Percentiles rank a stretch among this genome's conserved stretches.
phyloP scores from a whole-genome alignment of 306 rosid species.

The Quercus cerris region DNA sequence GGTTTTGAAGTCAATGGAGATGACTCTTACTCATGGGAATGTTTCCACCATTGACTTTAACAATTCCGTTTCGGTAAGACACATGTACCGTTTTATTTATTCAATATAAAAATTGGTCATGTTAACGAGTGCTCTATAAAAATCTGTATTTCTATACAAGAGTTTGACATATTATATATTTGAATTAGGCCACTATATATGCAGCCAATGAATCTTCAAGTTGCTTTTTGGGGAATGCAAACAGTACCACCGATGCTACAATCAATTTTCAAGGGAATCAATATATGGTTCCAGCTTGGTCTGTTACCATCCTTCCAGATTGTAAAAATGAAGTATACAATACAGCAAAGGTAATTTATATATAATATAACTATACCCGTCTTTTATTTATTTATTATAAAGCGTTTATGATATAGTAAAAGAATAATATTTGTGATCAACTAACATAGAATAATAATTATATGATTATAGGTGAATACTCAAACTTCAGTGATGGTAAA shows the following conservation, averaged over 20 bases:
- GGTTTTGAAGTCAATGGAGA: constrained; percentile 44
- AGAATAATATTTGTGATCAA: not conserved
- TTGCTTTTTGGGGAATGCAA: constrained; percentile 47
- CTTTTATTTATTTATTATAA: too few relatives aligned
- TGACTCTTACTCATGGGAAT: constrained; percentile 32
- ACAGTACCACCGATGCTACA: constrained; percentile 36
- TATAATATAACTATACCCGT: not conserved
- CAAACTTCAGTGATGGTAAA: constrained; percentile 52
- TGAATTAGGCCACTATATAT: constrained; percentile 38
- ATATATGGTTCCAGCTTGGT: constrained; percentile 56
- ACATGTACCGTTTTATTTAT: not conserved
- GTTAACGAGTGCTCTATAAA: too few relatives aligned
- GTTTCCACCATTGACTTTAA: constrained; percentile 29
- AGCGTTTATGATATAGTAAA: too few relatives aligned
- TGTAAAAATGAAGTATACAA: constrained; percentile 43
- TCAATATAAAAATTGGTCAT: not conserved
- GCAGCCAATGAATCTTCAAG: constrained; percentile 32
- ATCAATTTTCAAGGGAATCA: constrained; percentile 29
- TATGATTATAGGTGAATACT: constrained; percentile 36
- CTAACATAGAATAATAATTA: not conserved
- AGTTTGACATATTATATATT: not conserved
- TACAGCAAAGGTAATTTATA: constrained; percentile 42
- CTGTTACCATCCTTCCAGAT: constrained; percentile 57
- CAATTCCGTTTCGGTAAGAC: constrained; percentile 38
- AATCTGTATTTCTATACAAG: too few relatives aligned